phyloP scores from a whole-genome alignment of 2,329 filamentous ascomycete species.

The Berkeleyomyces rouxiae region DNA sequence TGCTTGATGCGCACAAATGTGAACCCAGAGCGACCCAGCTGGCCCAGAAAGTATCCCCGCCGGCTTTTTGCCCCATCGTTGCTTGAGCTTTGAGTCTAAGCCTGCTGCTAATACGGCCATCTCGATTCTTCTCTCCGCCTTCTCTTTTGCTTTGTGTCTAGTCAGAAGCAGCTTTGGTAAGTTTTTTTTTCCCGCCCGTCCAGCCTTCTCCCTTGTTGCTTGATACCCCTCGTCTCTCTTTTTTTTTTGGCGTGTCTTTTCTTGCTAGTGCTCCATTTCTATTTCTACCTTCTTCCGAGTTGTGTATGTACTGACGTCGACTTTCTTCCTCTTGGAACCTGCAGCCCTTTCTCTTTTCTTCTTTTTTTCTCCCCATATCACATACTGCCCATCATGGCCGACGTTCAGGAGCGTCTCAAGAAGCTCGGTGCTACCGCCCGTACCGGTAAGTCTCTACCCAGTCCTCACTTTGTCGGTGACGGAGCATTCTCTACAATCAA shows the following conservation, averaged over 20 bases:
- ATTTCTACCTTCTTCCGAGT: conserved; percentile 16
- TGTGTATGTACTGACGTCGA: conserved; percentile 18
- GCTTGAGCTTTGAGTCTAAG: conserved; percentile 6
- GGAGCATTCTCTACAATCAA: background rate
- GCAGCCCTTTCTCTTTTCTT: conserved; percentile 13
- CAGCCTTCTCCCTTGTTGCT: background rate
- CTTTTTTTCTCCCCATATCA: conserved; percentile 16
- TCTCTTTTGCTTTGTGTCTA: conserved; percentile 3
- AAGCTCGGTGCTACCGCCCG: conserved; percentile 38
- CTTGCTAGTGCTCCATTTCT: conserved; percentile 14
- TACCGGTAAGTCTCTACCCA: conserved; percentile 44
- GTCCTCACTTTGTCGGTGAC: background rate
- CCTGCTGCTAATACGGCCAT: background rate
- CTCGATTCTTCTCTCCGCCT: conserved; percentile 5
- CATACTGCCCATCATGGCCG: conserved; percentile 30
- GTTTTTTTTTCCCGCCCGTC: conserved; percentile 1
- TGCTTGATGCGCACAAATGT: conserved; percentile 8
- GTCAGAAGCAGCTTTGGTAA: conserved; percentile 9
- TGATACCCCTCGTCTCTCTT: conserved; percentile 3
- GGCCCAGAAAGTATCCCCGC: background rate
- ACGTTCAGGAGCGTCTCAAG: conserved; percentile 43
- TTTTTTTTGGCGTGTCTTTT: conserved; percentile 4
- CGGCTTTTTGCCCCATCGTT: conserved; percentile 7
- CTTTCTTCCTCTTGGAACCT: conserved; percentile 16
- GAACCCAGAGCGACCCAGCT: background rate